phyloP scores from a whole-genome alignment of 2,329 filamentous ascomycete genomes.

The Fusarium sp. region DNA sequence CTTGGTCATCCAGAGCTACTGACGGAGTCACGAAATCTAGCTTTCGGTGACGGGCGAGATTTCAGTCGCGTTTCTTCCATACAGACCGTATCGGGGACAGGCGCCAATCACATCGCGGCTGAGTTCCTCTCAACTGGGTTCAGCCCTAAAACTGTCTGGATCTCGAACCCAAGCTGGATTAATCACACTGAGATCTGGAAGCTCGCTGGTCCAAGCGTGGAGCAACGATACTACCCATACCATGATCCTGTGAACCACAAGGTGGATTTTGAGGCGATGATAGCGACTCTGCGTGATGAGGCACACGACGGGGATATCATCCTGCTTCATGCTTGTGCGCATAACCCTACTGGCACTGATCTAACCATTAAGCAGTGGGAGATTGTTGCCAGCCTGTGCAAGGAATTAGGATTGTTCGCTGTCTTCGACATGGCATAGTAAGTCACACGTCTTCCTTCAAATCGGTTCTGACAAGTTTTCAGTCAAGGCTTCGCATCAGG shows the following conservation, averaged over 20 bases:
- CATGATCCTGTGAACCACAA: not conserved
- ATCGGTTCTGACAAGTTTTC: not conserved
- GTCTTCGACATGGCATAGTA: slow-evolving; percentile 1
- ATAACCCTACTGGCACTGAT: not conserved
- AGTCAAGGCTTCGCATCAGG: slow-evolving; percentile 3
- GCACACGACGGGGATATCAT: not conserved
- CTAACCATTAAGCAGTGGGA: not conserved
- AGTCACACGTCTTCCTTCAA: not conserved
- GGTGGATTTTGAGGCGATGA: not conserved
- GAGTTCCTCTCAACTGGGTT: not conserved
- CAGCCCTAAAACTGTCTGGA: not conserved
- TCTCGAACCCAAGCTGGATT: not conserved
- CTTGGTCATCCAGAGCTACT: not conserved
- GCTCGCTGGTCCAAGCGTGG: not conserved
- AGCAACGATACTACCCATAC: not conserved
- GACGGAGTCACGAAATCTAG: not conserved
- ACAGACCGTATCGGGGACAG: not conserved
- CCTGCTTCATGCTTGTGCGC: not conserved
- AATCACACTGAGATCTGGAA: slow-evolving; percentile 1
- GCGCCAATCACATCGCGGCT: not conserved
- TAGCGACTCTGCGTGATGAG: not conserved
- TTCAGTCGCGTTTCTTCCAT: not conserved
- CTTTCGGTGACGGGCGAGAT: not conserved
- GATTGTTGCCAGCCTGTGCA: not conserved
- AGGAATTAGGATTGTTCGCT: not conserved